Base-by-base conservation (phyloP, 2,329 filamentous ascomycete genomes). In the Parastagonospora nodorum region DNA sequence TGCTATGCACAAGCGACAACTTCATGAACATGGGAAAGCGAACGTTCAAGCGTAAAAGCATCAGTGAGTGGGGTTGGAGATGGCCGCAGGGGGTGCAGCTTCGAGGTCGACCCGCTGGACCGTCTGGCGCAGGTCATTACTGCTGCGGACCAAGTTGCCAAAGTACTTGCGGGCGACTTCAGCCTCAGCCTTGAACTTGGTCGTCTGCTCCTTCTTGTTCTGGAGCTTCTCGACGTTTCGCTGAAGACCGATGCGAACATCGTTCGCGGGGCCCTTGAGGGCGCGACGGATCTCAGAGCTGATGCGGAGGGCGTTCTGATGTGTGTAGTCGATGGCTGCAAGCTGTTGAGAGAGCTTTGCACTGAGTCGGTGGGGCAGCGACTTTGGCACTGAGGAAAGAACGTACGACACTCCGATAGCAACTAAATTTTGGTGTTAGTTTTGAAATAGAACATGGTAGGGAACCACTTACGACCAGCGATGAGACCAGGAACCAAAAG, bases 161-260 rank as follows among this genome's bases (percentile, higher is more conserved):
- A 99, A 99, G 77, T 96, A 97, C 74, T 93, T 95, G 60, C 85
- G 80, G 6, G 94, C 94, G 29, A 90, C 86, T 69, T 95, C 88
- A 68, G 90, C 94, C 76, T 97, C 93, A 30, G 79, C 80, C 73
- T 87, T 87, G 53, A 90, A 83, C 77, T 94, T 95, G 68, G 84
- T 81, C 8, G 91, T 94, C 69, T 96, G 89, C 61, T 94, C 89
- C 61, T 89, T 88, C 70, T 89, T 88, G 53, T 85, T 87, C 48
- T 78, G 75, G 9, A 97, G 84, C 63, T 94, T 87, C 75, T 97
- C 92, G 41, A 97, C 88, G 27, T 87, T 91, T 46, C 89, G 87
- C 64, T 95, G 88, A 28, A 99, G 83, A 45, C 88, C 87, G 37
- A 91, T 86, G 46, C 92, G 88, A 7, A 99, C 84, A 64, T 91